Percentiles rank a stretch among this genome's conserved stretches.
Conservation (phyloP, 352 stramenopile genomes). For the Saprolegnia diclina region DNA sequence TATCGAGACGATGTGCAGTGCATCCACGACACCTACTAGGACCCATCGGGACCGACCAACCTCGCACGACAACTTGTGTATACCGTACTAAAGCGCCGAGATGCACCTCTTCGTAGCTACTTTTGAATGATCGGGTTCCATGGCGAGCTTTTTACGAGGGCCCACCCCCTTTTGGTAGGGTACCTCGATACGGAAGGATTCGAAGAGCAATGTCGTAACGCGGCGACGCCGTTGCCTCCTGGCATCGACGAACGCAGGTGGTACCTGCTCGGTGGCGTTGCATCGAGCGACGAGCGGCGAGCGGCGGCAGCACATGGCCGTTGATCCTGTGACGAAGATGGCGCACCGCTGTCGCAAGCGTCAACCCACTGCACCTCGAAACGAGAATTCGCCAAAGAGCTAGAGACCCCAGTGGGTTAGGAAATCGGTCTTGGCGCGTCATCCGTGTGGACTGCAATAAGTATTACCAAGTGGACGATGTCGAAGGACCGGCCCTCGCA, state of each 20-base stretch:
- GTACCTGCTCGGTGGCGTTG: neutral
- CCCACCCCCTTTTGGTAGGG: too few species aligned
- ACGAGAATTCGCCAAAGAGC: too few species aligned
- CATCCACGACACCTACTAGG: neutral
- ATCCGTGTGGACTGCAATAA: neutral
- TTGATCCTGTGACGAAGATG: too few species aligned
- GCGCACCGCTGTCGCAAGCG: too few species aligned
- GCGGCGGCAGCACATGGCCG: too few species aligned
- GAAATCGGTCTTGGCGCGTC: neutral
- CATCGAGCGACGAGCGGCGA: neutral
- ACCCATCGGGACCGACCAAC: neutral
- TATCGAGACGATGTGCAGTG: neutral
- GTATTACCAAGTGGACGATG: too few species aligned
- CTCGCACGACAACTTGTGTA: neutral
- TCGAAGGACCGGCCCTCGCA: neutral
- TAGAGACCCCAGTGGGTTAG: too few species aligned
- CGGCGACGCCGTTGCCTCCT: neutral
- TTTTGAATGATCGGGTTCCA: too few species aligned
- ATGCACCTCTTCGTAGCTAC: neutral
- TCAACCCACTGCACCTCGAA: too few species aligned
- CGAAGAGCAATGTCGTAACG: conserved; percentile 11
- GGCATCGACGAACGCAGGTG: neutral
- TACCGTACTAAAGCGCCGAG: neutral
- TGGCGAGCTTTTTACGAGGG: too few species aligned
- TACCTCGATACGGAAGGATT: neutral